Percentiles rank a stretch among this genome's conserved stretches.
phyloP scores from a whole-genome alignment of 1,139 yeast species.

The Suhomyces guaymorum region DNA sequence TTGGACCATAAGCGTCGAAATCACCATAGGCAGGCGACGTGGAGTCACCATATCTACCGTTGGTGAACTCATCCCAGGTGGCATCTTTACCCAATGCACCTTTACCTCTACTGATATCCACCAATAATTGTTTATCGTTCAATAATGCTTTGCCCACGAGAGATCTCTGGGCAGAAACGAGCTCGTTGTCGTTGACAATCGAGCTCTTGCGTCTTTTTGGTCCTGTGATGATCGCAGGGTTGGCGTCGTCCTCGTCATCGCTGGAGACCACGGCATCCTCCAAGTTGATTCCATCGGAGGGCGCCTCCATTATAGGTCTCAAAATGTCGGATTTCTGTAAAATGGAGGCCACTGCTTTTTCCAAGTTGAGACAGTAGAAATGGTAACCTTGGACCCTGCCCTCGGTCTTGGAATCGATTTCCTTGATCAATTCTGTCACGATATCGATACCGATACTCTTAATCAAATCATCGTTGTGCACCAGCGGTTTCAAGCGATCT shows the following conservation, averaged over 20 bases:
- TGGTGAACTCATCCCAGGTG: slow-evolving; percentile 98
- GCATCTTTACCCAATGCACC: slow-evolving; percentile 90
- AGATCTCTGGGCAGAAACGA: slow-evolving; percentile 33
- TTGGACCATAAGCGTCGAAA: slow-evolving; percentile 95
- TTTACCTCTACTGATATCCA: slow-evolving; percentile 81
- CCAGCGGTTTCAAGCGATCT: slow-evolving; percentile 52
- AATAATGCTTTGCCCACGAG: slow-evolving; percentile 29
- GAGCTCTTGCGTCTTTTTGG: slow-evolving; percentile 47
- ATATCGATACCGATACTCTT: slow-evolving; percentile 81
- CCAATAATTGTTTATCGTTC: slow-evolving; percentile 51
- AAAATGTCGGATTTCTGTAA: slow-evolving; percentile 60
- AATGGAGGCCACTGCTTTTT: slow-evolving; percentile 85
- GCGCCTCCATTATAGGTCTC: slow-evolving; percentile 27
- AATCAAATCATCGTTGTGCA: slow-evolving; percentile 80
- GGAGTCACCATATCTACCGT: slow-evolving; percentile 97
- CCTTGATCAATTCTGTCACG: slow-evolving; percentile 61
- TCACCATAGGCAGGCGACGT: slow-evolving; percentile 98
- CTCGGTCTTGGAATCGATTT: slow-evolving; percentile 52
- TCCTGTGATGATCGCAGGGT: slow-evolving; percentile 9
- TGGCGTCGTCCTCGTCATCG: slow-evolving; percentile 21
- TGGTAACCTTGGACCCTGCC: slow-evolving; percentile 76
- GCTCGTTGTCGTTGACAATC: slow-evolving; percentile 45
- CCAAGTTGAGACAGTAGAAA: slow-evolving; percentile 86
- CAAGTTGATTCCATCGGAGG: slow-evolving; percentile 17
- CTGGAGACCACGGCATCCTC: slow-evolving; percentile 41